A percentile compares a stretch with the other conserved stretches of the same genome.
Evolutionary conservation across 2,329 filamentous ascomycete genomes (phyloP).

Genomic region (Hymenotorrendiella dingleyae): DNA sequence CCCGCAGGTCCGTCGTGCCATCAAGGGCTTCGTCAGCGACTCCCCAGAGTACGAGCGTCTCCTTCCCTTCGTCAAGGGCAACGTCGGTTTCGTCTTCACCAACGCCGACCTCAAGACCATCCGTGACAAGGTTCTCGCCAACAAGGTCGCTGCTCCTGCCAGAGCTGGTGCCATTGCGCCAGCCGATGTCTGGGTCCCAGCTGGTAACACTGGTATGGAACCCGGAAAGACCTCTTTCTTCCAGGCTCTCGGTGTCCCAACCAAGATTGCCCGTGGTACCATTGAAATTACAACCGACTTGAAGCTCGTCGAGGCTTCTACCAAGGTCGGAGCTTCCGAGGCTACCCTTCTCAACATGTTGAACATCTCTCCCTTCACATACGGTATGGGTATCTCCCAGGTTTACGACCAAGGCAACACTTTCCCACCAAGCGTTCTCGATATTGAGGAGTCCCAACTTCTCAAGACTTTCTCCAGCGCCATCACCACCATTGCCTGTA

Average conservation of each 20-base stretch:
- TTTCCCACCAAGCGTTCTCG: conserved; percentile 79
- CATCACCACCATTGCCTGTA: conserved; percentile 78
- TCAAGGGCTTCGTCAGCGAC: conserved; percentile 89
- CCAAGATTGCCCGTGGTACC: conserved; percentile 99
- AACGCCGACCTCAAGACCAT: conserved; percentile 87
- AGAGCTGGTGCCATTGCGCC: conserved; percentile 97
- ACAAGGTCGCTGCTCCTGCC: conserved; percentile 96
- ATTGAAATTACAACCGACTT: conserved; percentile 99
- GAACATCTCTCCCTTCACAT: conserved; percentile 99
- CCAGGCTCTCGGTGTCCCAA: conserved; percentile 99
- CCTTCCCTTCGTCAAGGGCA: conserved; percentile 91
- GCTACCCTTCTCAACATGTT: conserved; percentile 99
- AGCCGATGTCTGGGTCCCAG: conserved; percentile 87
- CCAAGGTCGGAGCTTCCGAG: conserved; percentile 97
- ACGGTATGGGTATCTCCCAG: conserved; percentile 93
- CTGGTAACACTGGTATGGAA: conserved; percentile 99
- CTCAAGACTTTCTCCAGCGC: conserved; percentile 75
- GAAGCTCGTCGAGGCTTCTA: conserved; percentile 90
- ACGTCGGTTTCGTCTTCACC: conserved; percentile 99
- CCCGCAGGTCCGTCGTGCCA: conserved; percentile 81
- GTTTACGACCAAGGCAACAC: conserved; percentile 97
- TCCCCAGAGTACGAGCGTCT: conserved; percentile 97
- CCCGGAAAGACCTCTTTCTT: conserved; percentile 99
- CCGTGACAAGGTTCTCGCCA: conserved; percentile 90
- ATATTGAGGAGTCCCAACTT: conserved; percentile 93